A percentile compares a stretch with the other conserved stretches of the same genome.
Conservation (phyloP, 1,139 yeast genomes). For the Meyerozyma smithsonii region DNA sequence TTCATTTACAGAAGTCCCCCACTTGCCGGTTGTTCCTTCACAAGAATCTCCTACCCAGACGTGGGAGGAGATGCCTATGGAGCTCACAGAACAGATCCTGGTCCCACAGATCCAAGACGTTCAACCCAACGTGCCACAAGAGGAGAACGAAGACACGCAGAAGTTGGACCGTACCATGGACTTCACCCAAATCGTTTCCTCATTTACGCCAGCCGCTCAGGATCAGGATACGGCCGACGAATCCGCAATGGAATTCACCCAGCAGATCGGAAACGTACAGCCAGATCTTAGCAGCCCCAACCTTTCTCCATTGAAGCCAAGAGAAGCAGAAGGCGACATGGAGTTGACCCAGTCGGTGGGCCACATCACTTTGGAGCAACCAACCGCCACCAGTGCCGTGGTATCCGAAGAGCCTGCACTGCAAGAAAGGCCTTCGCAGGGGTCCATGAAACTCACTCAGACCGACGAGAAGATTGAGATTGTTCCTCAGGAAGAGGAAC, state of each 20-base stretch:
- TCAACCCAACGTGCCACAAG: neutral
- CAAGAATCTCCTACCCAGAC: constrained; percentile 5
- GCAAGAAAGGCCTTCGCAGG: constrained; percentile 6
- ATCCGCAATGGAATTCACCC: constrained; percentile 13
- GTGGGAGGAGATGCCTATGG: constrained; percentile 3
- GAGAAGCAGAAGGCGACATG: constrained; percentile 6
- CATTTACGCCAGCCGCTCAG: constrained; percentile 1
- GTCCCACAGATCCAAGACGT: no score
- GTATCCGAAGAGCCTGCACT: constrained; percentile 6
- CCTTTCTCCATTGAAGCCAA: neutral
- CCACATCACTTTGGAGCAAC: neutral
- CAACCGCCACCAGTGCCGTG: neutral
- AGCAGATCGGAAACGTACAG: constrained; percentile 9
- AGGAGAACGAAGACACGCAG: neutral
- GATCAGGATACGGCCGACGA: constrained; percentile 6
- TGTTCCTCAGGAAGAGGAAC: neutral
- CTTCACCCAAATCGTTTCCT: constrained; percentile 11
- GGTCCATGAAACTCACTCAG: constrained; percentile 6
- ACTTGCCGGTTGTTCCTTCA: constrained; percentile 3
- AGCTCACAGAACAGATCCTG: constrained; percentile 6
- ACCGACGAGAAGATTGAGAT: constrained; percentile 1
- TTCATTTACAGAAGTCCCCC: no score
- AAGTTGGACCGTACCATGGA: constrained; percentile 12
- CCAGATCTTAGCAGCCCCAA: constrained; percentile 11
- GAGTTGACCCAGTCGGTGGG: constrained; percentile 11